Base-by-base conservation (phyloP, 148 eudicot species). In the Chenopodium album region DNA sequence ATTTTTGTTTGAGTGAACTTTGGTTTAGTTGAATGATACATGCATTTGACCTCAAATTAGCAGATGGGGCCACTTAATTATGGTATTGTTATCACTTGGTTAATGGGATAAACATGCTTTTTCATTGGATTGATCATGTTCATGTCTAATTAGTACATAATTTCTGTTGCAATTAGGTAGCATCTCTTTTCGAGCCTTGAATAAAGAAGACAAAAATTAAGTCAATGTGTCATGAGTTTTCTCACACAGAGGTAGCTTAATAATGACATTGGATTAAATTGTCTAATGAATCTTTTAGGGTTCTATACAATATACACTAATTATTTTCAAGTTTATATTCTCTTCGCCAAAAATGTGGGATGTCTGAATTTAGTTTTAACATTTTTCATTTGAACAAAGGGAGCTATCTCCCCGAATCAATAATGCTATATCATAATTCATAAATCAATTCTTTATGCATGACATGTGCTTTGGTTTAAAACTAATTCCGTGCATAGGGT, bases 1-100 rank as follows among this genome's bases (percentile, higher is more conserved):
- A 67, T 67, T 13, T 65, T 9, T 9, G 37, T 67, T 71, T 71
- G 28, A 20, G 50, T 71, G 44, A 68, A 28, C 20, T 68, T 68
- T 68, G 41, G 71, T 68, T 68, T 29, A 41, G 28, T 68, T 41
- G 14, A 41, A 11, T 71, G 75, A 71, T 71, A 41, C 75, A 37
- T 71, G 75, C 75, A 71, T 71, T 71, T 37, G 52, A 71, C 50
- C 75, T 71, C 75, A 71, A 41, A 71, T 71, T 71, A 71, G 50
- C 28, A 19, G 14, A 44, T 41, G 52, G 52, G 75, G 10, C 75
- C 44, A 41, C 50, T 0, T 71, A 14, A 12, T 34, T 31, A 16
- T 71, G 50, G 8, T 23, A 71, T 41, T 7, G 1, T 71, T 37
- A 68, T 68, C 71, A 67, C 71, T 67, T 56, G 22, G 16, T 70